Conservation (phyloP, 345 rosid genomes). For the Nasturtium officinale region DNA sequence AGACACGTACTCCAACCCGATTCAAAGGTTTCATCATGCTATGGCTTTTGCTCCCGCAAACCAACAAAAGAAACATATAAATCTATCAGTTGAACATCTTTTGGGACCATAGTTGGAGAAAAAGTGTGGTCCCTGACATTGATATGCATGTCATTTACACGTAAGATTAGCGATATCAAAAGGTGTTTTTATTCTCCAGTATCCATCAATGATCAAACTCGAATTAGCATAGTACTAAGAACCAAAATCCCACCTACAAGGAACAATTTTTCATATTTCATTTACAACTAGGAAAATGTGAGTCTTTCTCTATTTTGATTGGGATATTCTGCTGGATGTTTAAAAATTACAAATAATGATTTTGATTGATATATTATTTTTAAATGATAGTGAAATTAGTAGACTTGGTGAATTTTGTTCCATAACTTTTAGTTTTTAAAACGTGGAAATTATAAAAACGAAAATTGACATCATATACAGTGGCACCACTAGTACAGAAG, state of each 20-base stretch:
- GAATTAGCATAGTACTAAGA: slow-evolving; percentile 43
- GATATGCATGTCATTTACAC: slow-evolving; percentile 45
- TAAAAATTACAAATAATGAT: background rate
- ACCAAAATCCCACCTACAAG: slow-evolving; percentile 35
- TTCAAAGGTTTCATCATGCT: slow-evolving; percentile 39
- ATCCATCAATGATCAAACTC: slow-evolving; percentile 37
- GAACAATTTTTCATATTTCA: background rate
- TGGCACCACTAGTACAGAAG: background rate
- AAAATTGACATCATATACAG: background rate
- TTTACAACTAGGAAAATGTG: background rate
- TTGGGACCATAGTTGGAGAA: slow-evolving; percentile 37
- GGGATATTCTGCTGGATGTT: background rate
- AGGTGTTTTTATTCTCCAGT: slow-evolving; percentile 21
- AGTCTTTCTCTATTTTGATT: background rate
- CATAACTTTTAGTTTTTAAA: background rate
- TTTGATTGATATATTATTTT: background rate
- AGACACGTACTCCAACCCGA: slow-evolving; percentile 38
- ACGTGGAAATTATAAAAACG: background rate
- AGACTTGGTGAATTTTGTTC: background rate
- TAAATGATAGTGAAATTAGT: background rate
- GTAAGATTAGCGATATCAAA: slow-evolving; percentile 32
- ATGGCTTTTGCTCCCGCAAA: slow-evolving; percentile 26
- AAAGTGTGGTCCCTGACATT: slow-evolving; percentile 43
- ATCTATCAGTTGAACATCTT: slow-evolving; percentile 40
- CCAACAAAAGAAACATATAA: slow-evolving; percentile 40